Percentiles rank a stretch among this genome's conserved stretches.
Conservation (phyloP, 2,329 filamentous ascomycete species). For the Dothideomycetes sp. region DNA sequence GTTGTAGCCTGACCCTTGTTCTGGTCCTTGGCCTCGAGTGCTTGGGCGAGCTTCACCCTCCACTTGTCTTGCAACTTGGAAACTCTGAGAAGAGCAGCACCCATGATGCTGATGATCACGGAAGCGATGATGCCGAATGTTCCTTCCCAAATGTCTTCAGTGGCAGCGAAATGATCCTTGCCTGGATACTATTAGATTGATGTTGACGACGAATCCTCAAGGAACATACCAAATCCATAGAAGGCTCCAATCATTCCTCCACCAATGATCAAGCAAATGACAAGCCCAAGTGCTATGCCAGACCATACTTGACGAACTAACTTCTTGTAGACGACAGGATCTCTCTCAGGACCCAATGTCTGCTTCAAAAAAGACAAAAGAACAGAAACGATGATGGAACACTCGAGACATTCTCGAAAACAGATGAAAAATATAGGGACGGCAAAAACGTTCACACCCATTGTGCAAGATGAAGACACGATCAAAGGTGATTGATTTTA, state of each 20-base stretch:
- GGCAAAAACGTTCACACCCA: slow-evolving; percentile 63
- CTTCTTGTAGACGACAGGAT: slow-evolving; percentile 56
- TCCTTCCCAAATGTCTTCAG: slow-evolving; percentile 74
- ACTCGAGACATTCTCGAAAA: slow-evolving; percentile 78
- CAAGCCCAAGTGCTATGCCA: slow-evolving; percentile 53
- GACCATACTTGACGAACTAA: slow-evolving; percentile 64
- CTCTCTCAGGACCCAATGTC: slow-evolving; percentile 57
- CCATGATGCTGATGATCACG: slow-evolving; percentile 74
- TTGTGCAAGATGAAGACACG: slow-evolving; percentile 26
- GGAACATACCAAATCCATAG: slow-evolving; percentile 52
- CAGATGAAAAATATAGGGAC: slow-evolving; percentile 82
- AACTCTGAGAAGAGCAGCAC: slow-evolving; percentile 68
- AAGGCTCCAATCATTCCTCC: slow-evolving; percentile 63
- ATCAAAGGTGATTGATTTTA: too few relatives aligned
- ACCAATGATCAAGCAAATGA: slow-evolving; percentile 57
- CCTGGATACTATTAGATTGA: neutral
- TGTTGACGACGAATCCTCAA: neutral
- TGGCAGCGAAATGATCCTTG: slow-evolving; percentile 54
- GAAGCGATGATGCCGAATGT: slow-evolving; percentile 66
- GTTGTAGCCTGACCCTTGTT: slow-evolving; percentile 29
- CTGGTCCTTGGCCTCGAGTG: slow-evolving; percentile 49
- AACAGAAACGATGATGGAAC: slow-evolving; percentile 78
- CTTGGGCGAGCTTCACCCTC: slow-evolving; percentile 69
- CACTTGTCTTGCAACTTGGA: slow-evolving; percentile 81
- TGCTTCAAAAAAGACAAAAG: slow-evolving; percentile 78